phyloP scores from a whole-genome alignment of 352 stramenopile genomes.

The Pythium chondricola region DNA sequence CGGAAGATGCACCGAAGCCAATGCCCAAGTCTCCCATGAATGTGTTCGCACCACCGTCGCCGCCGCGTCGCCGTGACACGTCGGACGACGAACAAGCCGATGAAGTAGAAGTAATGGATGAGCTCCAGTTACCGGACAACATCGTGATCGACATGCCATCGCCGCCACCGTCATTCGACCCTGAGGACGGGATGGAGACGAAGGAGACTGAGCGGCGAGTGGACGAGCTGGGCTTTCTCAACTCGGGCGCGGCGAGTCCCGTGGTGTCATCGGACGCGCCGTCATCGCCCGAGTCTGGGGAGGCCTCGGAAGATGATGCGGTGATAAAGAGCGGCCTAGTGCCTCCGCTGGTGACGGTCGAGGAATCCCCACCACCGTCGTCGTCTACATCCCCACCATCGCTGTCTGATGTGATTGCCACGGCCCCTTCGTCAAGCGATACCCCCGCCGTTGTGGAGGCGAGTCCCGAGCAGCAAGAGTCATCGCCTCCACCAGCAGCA shows the following conservation, averaged over 20 bases:
- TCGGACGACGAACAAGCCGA: conserved; percentile 10
- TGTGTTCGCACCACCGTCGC: conserved; percentile 11
- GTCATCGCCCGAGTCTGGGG: conserved; percentile 10
- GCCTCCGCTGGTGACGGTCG: no score
- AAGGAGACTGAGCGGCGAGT: not conserved
- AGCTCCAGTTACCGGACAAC: conserved; percentile 4
- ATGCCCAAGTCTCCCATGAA: not conserved
- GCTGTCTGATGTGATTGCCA: not conserved
- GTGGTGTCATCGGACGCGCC: conserved; percentile 9
- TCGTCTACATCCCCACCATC: not conserved
- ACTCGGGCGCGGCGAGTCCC: conserved; percentile 1
- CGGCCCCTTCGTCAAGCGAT: not conserved
- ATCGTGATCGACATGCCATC: conserved; percentile 2
- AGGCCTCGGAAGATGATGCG: conserved; percentile 6
- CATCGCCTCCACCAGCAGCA: no score
- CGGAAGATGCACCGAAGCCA: not conserved
- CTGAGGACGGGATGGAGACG: not conserved
- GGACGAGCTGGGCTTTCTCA: not conserved
- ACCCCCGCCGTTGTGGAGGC: no score
- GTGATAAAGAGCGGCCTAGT: no score
- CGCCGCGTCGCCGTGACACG: conserved; percentile 15
- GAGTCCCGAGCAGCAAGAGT: no score
- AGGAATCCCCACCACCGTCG: not conserved
- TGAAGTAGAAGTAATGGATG: conserved; percentile 1
- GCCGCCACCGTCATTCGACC: conserved; percentile 4